Conservation (phyloP, 2,329 filamentous ascomycete genomes). For the Fusarium robinianum region DNA sequence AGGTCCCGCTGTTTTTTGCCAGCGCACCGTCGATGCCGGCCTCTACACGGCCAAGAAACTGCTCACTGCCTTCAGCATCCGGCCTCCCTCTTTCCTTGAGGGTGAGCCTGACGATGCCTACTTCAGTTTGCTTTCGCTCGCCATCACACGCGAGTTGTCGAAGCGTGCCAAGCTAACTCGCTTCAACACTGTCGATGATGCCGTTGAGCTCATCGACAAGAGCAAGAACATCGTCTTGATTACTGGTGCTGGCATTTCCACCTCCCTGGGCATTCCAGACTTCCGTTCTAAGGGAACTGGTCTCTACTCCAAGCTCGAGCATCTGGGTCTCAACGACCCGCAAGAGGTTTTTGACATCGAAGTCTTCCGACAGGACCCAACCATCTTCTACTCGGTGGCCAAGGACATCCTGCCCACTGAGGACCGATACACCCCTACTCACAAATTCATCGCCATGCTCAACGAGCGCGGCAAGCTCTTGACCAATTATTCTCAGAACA, state of each 20-base stretch:
- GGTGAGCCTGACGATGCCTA: constrained; percentile 70
- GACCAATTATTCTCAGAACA: constrained; percentile 98
- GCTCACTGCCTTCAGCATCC: constrained; percentile 82
- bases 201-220: constrained; percentile 73
- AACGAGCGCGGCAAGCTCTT: constrained; percentile 87
- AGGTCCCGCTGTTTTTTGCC: constrained; percentile 78
- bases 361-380: constrained; percentile 83
- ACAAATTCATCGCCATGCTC: constrained; percentile 88
- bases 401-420: constrained; percentile 85
- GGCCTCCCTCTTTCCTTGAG: constrained; percentile 73
- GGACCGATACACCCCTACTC: constrained; percentile 84
- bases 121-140: constrained; percentile 74
- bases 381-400: constrained; percentile 88
- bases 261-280: constrained; percentile 93
- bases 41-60: constrained; percentile 79
- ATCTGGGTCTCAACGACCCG: constrained; percentile 78
- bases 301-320: constrained; percentile 82
- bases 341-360: constrained; percentile 95
- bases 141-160: constrained; percentile 77
- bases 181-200: constrained; percentile 89
- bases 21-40: constrained; percentile 69
- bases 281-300: constrained; percentile 93
- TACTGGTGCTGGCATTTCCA: constrained; percentile 95
- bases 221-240: constrained; percentile 88
- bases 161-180: constrained; percentile 78